These are phyloP conservation scores for Apiospora aurea DNA, from an alignment of 2,329 filamentous ascomycete genomes.

Conservation along the genomic window DNA sequence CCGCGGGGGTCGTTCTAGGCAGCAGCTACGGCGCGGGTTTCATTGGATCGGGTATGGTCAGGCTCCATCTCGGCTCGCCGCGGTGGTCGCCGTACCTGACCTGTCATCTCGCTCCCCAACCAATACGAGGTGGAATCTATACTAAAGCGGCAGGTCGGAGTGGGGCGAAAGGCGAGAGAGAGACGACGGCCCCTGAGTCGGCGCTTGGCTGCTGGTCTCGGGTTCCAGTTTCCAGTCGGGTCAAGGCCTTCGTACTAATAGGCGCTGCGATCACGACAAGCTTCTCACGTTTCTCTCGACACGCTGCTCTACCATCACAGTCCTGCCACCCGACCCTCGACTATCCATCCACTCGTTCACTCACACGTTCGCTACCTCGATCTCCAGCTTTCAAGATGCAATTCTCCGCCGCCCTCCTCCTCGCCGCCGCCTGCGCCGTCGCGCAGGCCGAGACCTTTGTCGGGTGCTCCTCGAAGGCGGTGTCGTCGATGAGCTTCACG, in stretches of 20 bases:
- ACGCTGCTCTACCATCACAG: not conserved
- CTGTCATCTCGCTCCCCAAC: not conserved
- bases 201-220: not conserved
- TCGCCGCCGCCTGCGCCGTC: conserved; percentile 11
- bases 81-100: not conserved
- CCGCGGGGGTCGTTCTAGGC: not conserved
- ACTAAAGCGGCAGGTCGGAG: not conserved
- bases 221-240: not conserved
- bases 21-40: not conserved
- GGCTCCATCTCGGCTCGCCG: not conserved
- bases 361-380: no score
- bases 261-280: conserved; percentile 1
- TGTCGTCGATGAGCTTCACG: conserved; percentile 2
- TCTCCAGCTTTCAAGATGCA: not conserved
- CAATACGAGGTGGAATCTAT: not conserved
- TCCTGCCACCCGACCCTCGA: not conserved
- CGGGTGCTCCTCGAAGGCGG: conserved; percentile 1
- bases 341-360: not conserved
- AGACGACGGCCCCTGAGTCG: not conserved
- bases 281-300: not conserved
- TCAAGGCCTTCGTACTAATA: not conserved
- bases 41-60: not conserved
- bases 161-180: not conserved
- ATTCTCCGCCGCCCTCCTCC: not conserved
- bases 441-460: not conserved